Base-by-base conservation (phyloP, 2,329 filamentous ascomycete genomes). In the Venturia pyrina region DNA sequence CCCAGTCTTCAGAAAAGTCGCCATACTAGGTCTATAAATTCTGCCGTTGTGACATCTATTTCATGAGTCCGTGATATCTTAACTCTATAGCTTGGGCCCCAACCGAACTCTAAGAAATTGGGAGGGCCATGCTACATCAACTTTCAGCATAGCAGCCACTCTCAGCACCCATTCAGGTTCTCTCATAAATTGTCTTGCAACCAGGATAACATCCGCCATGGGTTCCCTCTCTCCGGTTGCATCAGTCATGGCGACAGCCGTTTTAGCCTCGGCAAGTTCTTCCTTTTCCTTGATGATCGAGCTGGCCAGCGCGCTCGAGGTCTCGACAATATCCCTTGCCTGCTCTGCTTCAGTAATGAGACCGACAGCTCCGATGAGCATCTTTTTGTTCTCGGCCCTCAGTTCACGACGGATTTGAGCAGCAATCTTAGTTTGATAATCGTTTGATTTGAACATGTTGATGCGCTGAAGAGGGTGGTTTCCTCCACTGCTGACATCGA, bases 81-180 rank as follows among this genome's bases (percentile, higher is more conserved):
- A 24, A 11, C 40, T 48, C 46, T 53, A 64, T 17, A 65, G 21
- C 40, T 44, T 65, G 2, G 63, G 63, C 32, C 53, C 53, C 13
- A 67, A 53, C 44, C 64, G 62, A n/a, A 62, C 63, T n/a, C 66
- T 37, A 13, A 66, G 40, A 43, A 82, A 83, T 70, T 84, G 82
- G 57, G 69, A 75, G 5, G 81, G 80, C 73, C 79, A 78, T 0
- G 77, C 75, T 64, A 83, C 73, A 67, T 82, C 77, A 0, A 83
- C 75, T 3, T 76, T 78, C 66, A 84, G 67, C 69, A 78, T 75
- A 73, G 78, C 79, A 10, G 81, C 82, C 1, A 83, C 80, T 53
- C 72, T 79, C 44, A 84, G 68, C 37, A 83, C 82, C 82, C 82
- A 83, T 68, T 83, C 81, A 0, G 82, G 81, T 72, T 84, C 82